These are phyloP conservation scores for Colletotrichum sp. DNA, from an alignment of 2,329 filamentous ascomycete species.

Conservation along the genomic window DNA sequence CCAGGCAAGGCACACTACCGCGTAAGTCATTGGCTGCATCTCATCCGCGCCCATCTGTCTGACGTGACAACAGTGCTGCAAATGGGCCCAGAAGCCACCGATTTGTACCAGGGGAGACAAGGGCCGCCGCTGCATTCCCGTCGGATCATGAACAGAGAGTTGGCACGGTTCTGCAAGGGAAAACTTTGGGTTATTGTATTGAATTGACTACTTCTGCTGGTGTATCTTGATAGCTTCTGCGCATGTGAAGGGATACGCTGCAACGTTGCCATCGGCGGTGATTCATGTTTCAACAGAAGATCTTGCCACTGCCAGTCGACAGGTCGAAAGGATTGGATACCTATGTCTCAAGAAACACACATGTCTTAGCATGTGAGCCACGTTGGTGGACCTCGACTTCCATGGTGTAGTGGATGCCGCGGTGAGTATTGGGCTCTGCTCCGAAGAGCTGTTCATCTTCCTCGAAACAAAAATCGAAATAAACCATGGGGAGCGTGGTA, in stretches of 20 bases:
- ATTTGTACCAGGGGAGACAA: conserved; percentile 1
- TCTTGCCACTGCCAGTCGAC: neutral
- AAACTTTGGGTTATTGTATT: neutral
- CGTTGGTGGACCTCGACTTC: conserved; percentile 4
- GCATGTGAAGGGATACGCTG: neutral
- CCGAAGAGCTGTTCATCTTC: neutral
- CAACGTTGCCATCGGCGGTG: neutral
- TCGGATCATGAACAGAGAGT: neutral
- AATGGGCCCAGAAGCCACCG: conserved; percentile 4
- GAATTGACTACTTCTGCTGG: neutral
- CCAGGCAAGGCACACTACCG: conserved; percentile 9
- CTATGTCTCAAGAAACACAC: neutral
- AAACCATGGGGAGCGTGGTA: conserved; percentile 2
- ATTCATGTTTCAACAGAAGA: neutral
- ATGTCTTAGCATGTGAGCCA: neutral
- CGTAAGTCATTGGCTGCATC: neutral
- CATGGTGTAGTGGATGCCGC: neutral
- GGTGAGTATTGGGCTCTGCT: conserved; percentile 13
- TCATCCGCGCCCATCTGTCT: neutral
- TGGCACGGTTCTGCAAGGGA: neutral
- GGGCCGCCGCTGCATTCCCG: conserved; percentile 1
- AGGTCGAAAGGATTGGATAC: neutral
- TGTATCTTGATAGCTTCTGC: neutral
- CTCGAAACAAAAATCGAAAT: conserved; percentile 10
- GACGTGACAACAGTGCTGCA: conserved; percentile 8